Percentiles rank a stretch among this genome's conserved stretches.
phyloP scores from a whole-genome alignment of 1,284 basidiomycete genomes.

The Meira nashicola region DNA sequence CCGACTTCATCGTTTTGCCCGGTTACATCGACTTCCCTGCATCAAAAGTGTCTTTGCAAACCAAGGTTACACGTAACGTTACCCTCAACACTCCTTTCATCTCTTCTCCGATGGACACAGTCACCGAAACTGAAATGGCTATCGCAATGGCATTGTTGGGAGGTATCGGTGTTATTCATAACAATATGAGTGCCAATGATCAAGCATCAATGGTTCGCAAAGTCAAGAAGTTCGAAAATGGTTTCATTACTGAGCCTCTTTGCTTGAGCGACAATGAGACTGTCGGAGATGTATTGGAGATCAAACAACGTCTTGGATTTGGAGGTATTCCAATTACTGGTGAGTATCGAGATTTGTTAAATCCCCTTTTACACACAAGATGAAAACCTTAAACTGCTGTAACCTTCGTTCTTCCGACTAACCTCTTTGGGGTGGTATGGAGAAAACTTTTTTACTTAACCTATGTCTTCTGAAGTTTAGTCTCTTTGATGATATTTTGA shows the following conservation, averaged over 20 bases:
- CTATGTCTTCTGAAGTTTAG: conserved; percentile 53
- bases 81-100: conserved; percentile 91
- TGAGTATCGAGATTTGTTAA: conserved; percentile 55
- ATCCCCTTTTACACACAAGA: conserved; percentile 47
- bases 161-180: conserved; percentile 97
- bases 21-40: conserved; percentile 93
- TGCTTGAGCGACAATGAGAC: conserved; percentile 71
- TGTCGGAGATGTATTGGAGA: conserved; percentile 85
- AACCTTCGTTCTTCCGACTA: conserved; percentile 85
- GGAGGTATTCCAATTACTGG: conserved; percentile 97
- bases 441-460: conserved; percentile 52
- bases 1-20: conserved; percentile 60
- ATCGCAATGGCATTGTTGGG: conserved; percentile 65
- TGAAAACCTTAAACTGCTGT: conserved; percentile 58
- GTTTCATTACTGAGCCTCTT: conserved; percentile 88
- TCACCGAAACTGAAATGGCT: conserved; percentile 96
- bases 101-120: conserved; percentile 99
- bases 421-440: conserved; percentile 58
- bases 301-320: conserved; percentile 88
- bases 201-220: conserved; percentile 96
- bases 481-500: background rate
- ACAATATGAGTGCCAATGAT: conserved; percentile 81
- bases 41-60: conserved; percentile 74
- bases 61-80: conserved; percentile 83
- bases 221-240: conserved; percentile 93